phyloP scores from a whole-genome alignment of 1,139 yeast genomes.

The Wickerhamomyces sp. region DNA sequence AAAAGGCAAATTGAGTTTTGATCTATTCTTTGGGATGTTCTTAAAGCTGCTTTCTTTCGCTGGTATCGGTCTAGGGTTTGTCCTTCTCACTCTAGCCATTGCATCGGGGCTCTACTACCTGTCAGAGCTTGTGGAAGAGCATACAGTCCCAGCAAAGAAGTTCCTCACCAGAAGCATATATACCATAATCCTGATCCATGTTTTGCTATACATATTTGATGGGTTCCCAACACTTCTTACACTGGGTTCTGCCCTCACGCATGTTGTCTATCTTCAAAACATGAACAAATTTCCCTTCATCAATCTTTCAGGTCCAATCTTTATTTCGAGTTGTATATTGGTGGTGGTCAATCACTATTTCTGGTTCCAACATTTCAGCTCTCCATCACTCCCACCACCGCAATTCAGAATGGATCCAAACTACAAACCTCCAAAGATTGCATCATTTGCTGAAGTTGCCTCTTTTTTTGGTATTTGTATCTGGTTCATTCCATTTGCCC shows the following conservation, averaged over 20 bases:
- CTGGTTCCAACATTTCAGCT: slow-evolving; percentile 86
- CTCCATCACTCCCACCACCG: slow-evolving; percentile 50
- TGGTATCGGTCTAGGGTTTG: slow-evolving; percentile 72
- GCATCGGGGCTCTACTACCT: slow-evolving; percentile 90
- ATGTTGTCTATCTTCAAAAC: slow-evolving; percentile 70
- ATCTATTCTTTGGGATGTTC: slow-evolving; percentile 36
- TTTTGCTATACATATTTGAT: slow-evolving; percentile 63
- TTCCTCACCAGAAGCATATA: slow-evolving; percentile 60
- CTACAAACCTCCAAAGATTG: slow-evolving; percentile 64
- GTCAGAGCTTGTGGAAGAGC: slow-evolving; percentile 91
- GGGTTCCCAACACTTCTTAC: slow-evolving; percentile 70
- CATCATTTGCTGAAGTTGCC: slow-evolving; percentile 83
- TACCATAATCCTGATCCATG: slow-evolving; percentile 46
- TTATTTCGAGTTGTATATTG: slow-evolving; percentile 63
- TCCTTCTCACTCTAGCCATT: slow-evolving; percentile 63
- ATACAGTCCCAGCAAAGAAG: slow-evolving; percentile 76
- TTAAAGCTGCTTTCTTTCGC: slow-evolving; percentile 52
- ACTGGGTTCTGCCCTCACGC: slow-evolving; percentile 60
- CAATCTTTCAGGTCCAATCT: slow-evolving; percentile 63
- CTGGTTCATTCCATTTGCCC: slow-evolving; percentile 91
- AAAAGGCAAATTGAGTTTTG: not conserved
- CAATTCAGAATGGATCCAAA: slow-evolving; percentile 48
- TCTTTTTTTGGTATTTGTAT: slow-evolving; percentile 90
- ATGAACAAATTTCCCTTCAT: slow-evolving; percentile 81
- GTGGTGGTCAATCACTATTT: slow-evolving; percentile 79